Evolutionary conservation across 352 stramenopile genomes (phyloP).

Genomic region (Blastocystis sp.): DNA sequence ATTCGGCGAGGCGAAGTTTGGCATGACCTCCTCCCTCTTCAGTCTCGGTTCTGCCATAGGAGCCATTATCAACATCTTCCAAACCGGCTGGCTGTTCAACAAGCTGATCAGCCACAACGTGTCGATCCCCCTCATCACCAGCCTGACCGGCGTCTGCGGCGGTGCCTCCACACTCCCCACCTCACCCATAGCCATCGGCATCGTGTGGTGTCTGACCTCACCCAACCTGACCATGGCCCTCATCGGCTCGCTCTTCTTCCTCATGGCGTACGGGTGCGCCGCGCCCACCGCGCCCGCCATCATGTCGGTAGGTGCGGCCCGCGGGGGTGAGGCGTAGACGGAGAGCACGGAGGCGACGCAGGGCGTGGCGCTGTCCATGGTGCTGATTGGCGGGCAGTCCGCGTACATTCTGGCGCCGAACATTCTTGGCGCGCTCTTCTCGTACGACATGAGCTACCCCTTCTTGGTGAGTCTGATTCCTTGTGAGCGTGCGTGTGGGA

Average conservation of each 20-base stretch:
- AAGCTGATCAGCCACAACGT: conserved; percentile 2
- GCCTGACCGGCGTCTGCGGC: conserved; percentile 24
- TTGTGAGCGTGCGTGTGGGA: background rate
- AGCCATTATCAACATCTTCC: conserved; percentile 47
- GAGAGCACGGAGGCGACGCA: background rate
- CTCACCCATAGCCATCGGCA: conserved; percentile 30
- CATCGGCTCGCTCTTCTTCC: conserved; percentile 37
- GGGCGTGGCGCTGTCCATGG: conserved; percentile 19
- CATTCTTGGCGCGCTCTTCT: conserved; percentile 1
- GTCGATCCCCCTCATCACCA: conserved; percentile 49
- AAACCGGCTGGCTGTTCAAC: conserved; percentile 65
- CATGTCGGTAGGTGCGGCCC: conserved; percentile 13
- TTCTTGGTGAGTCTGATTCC: conserved; percentile 49
- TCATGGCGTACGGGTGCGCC: conserved; percentile 41
- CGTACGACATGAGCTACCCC: background rate
- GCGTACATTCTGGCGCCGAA: conserved; percentile 45
- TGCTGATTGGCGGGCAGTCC: conserved; percentile 54
- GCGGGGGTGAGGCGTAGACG: background rate
- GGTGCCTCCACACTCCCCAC: background rate
- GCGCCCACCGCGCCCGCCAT: conserved; percentile 49
- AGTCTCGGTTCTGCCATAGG: background rate
- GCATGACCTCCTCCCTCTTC: conserved; percentile 11
- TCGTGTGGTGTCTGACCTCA: conserved; percentile 13
- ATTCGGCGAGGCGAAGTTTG: conserved; percentile 47
- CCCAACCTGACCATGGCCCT: conserved; percentile 18